Evolutionary conservation across 2,329 filamentous ascomycete genomes (phyloP).

Genomic region (Scedosporium aurantiacum): DNA sequence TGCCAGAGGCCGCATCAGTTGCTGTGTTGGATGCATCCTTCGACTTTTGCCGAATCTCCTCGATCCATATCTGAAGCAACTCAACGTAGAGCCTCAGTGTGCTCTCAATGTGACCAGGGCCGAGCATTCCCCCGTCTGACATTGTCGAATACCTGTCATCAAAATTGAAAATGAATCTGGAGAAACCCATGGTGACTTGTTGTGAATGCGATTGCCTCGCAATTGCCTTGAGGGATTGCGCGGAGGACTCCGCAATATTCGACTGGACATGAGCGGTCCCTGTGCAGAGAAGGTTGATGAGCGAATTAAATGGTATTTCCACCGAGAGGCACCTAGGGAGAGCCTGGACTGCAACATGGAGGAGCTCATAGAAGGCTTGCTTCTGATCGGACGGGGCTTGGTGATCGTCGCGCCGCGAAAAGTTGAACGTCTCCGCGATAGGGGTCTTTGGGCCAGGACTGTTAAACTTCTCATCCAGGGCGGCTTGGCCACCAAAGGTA

Average conservation of each 20-base stretch:
- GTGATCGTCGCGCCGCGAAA: slow-evolving; percentile 71
- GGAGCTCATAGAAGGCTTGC: slow-evolving; percentile 87
- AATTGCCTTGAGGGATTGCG: slow-evolving; percentile 88
- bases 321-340: slow-evolving; percentile 86
- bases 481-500: slow-evolving; percentile 90
- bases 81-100: slow-evolving; percentile 90
- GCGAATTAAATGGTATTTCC: slow-evolving; percentile 81
- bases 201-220: slow-evolving; percentile 87
- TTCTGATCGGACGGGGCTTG: slow-evolving; percentile 67
- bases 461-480: slow-evolving; percentile 88
- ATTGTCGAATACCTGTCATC: slow-evolving; percentile 96
- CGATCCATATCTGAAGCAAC: slow-evolving; percentile 91
- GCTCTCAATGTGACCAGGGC: slow-evolving; percentile 86
- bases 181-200: slow-evolving; percentile 92
- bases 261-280: slow-evolving; percentile 91
- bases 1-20: slow-evolving; percentile 42
- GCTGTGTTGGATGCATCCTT: slow-evolving; percentile 58
- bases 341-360: slow-evolving; percentile 92
- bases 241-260: slow-evolving; percentile 85
- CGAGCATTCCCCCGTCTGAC: slow-evolving; percentile 94
- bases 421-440: slow-evolving; percentile 87
- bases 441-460: slow-evolving; percentile 85
- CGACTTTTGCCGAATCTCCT: slow-evolving; percentile 82
- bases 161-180: slow-evolving; percentile 96
- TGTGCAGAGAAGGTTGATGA: slow-evolving; percentile 91